These are phyloP conservation scores for Blastosporella zonata DNA, from an alignment of 1,284 basidiomycete species.

Conservation along the genomic window DNA sequence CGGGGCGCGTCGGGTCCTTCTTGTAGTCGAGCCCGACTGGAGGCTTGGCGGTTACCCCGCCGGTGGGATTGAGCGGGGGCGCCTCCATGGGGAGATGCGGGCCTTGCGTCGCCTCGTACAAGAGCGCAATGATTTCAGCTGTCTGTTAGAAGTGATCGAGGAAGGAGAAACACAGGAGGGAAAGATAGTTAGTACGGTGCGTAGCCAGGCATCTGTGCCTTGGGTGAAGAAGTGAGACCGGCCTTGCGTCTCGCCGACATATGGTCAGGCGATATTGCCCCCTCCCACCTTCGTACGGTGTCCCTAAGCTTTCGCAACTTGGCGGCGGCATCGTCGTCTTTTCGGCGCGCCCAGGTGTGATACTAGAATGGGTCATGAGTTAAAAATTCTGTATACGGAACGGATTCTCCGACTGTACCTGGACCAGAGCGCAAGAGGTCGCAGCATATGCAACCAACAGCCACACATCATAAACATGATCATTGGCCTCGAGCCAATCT, in stretches of 20 bases:
- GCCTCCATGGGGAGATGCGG: conserved; percentile 55
- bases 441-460: conserved; percentile 83
- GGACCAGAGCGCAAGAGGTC: conserved; percentile 88
- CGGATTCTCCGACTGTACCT: conserved; percentile 50
- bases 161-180: conserved; percentile 17
- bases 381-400: conserved; percentile 5
- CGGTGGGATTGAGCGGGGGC: conserved; percentile 69
- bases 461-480: conserved; percentile 83
- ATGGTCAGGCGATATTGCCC: conserved; percentile 75
- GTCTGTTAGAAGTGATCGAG: conserved; percentile 52
- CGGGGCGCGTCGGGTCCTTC: conserved; percentile 73
- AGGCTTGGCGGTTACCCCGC: conserved; percentile 61
- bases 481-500: conserved; percentile 86
- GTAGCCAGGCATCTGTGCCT: conserved; percentile 15
- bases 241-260: conserved; percentile 90
- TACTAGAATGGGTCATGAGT: conserved; percentile 50
- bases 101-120: conserved; percentile 89
- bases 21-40: conserved; percentile 64
- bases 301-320: conserved; percentile 80
- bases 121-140: conserved; percentile 85
- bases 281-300: conserved; percentile 82
- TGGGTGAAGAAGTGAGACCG: conserved; percentile 32
- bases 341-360: conserved; percentile 86
- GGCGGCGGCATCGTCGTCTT: conserved; percentile 70
- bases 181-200: conserved; percentile 11